phyloP scores from a whole-genome alignment of 2,329 filamentous ascomycete genomes.

The Neocucurbitaria cava region DNA sequence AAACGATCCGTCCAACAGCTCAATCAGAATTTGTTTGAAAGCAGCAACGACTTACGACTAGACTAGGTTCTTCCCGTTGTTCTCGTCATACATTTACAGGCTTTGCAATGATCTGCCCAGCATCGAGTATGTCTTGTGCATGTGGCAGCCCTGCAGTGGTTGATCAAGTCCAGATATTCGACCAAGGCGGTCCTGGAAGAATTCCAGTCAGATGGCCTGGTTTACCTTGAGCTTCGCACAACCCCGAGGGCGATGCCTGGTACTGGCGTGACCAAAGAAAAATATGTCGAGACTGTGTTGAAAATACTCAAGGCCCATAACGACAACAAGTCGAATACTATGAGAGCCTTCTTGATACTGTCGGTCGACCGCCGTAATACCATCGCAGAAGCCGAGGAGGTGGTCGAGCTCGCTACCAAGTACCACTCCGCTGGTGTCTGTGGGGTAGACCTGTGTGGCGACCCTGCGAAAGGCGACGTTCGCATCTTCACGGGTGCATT shows the following conservation, averaged over 20 bases:
- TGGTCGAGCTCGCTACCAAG: conserved; percentile 68
- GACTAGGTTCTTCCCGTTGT: conserved; percentile 74
- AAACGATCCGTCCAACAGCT: neutral
- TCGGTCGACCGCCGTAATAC: conserved; percentile 74
- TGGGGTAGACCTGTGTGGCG: conserved; percentile 79
- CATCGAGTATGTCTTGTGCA: conserved; percentile 61
- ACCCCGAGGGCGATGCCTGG: conserved; percentile 71
- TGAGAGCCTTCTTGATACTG: conserved; percentile 73
- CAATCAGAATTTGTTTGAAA: neutral
- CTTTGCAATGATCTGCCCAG: conserved; percentile 70
- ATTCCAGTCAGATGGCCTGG: conserved; percentile 74
- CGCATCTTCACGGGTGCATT: conserved; percentile 67
- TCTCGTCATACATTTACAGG: conserved; percentile 80
- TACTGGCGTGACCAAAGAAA: conserved; percentile 63
- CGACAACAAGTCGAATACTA: conserved; percentile 38
- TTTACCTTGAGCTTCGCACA: conserved; percentile 81
- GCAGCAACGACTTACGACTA: conserved; percentile 21
- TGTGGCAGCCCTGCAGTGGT: neutral
- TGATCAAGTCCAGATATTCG: conserved; percentile 55
- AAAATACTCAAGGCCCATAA: conserved; percentile 65
- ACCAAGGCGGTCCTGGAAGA: conserved; percentile 64
- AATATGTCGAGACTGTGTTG: conserved; percentile 72
- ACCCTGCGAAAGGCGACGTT: conserved; percentile 70
- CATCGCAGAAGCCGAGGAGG: conserved; percentile 64
- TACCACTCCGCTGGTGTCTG: conserved; percentile 67